Conservation (phyloP, 108 stramenopile genomes). For the Chaetoceros muelleri region DNA sequence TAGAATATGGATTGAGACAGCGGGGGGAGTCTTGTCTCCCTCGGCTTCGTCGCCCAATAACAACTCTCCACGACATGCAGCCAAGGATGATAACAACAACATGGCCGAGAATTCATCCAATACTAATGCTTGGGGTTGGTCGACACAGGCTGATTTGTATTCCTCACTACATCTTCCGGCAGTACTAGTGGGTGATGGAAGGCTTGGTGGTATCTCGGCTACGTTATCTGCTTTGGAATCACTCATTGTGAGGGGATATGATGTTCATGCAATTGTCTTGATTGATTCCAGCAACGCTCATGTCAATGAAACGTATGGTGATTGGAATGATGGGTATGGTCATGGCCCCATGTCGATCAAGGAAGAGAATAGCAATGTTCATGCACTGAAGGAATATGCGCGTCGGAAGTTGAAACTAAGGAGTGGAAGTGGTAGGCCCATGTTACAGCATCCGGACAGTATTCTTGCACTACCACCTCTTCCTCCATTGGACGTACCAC, state of each 20-base stretch:
- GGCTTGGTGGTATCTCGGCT: slow-evolving; percentile 88
- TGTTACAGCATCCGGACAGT: slow-evolving; percentile 19
- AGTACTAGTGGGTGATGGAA: slow-evolving; percentile 87
- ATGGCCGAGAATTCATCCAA: neutral
- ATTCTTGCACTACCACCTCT: slow-evolving; percentile 61
- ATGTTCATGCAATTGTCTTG: slow-evolving; percentile 63
- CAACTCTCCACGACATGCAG: slow-evolving; percentile 18
- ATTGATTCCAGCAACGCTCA: slow-evolving; percentile 37
- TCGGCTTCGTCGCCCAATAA: slow-evolving; percentile 73
- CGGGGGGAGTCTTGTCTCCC: slow-evolving; percentile 82
- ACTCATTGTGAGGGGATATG: slow-evolving; percentile 71
- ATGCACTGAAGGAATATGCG: slow-evolving; percentile 48
- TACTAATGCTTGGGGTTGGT: slow-evolving; percentile 62
- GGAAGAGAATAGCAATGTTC: slow-evolving; percentile 20
- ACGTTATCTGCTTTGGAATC: slow-evolving; percentile 85
- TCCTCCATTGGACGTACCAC: slow-evolving; percentile 54
- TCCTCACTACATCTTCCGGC: slow-evolving; percentile 53
- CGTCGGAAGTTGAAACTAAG: slow-evolving; percentile 14
- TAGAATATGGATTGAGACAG: slow-evolving; percentile 60
- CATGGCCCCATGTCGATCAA: too few species aligned
- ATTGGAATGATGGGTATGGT: too few species aligned
- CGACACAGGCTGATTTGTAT: slow-evolving; percentile 90
- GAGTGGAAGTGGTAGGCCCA: slow-evolving; percentile 5
- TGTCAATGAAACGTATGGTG: slow-evolving; percentile 5
- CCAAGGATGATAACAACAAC: neutral